Percentiles rank a stretch among this genome's conserved stretches.
Conservation (phyloP, 2,329 filamentous ascomycete genomes). For the Fusarium sulawesiense region DNA sequence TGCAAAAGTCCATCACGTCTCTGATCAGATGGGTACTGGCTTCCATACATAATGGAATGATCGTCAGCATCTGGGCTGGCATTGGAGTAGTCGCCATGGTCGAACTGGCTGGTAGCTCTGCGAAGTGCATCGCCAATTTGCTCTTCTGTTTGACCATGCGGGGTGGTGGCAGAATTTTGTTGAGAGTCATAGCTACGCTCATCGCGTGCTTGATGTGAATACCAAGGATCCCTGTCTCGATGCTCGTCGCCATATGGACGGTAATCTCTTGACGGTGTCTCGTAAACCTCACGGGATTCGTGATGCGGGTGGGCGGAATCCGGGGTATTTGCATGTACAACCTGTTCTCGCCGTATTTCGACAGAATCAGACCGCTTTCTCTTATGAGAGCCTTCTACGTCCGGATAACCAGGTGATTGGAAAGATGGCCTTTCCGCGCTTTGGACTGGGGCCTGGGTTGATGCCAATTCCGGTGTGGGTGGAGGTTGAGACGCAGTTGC, state of each 20-base stretch:
- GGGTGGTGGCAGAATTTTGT: conserved; percentile 58
- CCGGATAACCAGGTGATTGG: conserved; percentile 55
- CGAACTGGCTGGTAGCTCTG: conserved; percentile 59
- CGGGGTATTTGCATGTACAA: conserved; percentile 50
- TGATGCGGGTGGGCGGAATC: conserved; percentile 49
- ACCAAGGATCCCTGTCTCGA: conserved; percentile 64
- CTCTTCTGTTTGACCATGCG: conserved; percentile 62
- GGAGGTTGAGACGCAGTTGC: conserved; percentile 41
- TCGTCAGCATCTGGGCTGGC: conserved; percentile 68
- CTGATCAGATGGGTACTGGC: conserved; percentile 61
- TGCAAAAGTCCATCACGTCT: conserved; percentile 63
- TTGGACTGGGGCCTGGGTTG: conserved; percentile 55
- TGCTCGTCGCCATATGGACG: conserved; percentile 59
- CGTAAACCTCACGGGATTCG: conserved; percentile 57
- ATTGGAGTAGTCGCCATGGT: conserved; percentile 62
- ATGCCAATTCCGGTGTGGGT: conserved; percentile 44
- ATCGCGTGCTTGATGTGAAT: conserved; percentile 59
- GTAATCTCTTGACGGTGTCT: conserved; percentile 59
- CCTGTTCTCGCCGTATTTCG: conserved; percentile 58
- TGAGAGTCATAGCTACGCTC: conserved; percentile 61
- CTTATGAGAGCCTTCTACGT: conserved; percentile 66
- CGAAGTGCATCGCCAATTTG: conserved; percentile 59
- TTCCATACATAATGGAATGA: conserved; percentile 54
- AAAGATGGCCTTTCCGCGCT: conserved; percentile 57
- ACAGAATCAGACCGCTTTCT: conserved; percentile 77